Conservation (phyloP, 192 early-diverging fungal genomes). For the Oehlia diaphana region DNA sequence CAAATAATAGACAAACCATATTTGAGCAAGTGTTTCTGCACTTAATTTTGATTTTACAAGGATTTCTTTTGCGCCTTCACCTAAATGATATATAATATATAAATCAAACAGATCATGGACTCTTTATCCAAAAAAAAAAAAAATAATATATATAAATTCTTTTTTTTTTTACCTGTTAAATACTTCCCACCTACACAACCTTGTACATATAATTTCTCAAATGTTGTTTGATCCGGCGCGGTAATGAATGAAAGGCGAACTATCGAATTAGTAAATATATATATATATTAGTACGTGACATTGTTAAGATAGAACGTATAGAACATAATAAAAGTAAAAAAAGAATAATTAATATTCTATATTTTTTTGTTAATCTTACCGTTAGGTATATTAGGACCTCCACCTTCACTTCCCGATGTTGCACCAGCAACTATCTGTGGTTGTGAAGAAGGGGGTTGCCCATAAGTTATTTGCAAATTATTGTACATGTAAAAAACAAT, state of each 20-base stretch:
- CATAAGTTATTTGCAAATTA: conserved; percentile 18
- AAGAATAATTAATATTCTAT: neutral
- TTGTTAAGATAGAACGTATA: neutral
- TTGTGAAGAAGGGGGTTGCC: neutral
- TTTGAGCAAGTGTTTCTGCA: conserved; percentile 39
- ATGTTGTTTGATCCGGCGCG: conserved; percentile 40
- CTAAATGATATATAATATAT: conserved; percentile 15
- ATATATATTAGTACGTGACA: too few species aligned
- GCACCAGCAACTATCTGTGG: conserved; percentile 5
- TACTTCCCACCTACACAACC: conserved; percentile 28
- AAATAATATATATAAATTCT: neutral
- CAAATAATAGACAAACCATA: conserved; percentile 37
- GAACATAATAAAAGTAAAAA: neutral
- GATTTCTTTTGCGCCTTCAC: conserved; percentile 37
- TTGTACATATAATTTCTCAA: conserved; percentile 39
- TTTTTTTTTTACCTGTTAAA: neutral
- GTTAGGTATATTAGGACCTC: conserved; percentile 11
- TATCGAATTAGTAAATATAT: neutral
- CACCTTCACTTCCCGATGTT: neutral
- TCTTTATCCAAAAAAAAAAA: neutral
- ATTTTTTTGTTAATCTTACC: neutral
- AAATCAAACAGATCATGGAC: neutral
- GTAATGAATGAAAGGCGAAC: conserved; percentile 45
- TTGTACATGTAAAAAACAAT: neutral
- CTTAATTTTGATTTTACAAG: conserved; percentile 36